phyloP scores from a whole-genome alignment of 1,284 basidiomycete genomes.

The Neonothopanus nambi region DNA sequence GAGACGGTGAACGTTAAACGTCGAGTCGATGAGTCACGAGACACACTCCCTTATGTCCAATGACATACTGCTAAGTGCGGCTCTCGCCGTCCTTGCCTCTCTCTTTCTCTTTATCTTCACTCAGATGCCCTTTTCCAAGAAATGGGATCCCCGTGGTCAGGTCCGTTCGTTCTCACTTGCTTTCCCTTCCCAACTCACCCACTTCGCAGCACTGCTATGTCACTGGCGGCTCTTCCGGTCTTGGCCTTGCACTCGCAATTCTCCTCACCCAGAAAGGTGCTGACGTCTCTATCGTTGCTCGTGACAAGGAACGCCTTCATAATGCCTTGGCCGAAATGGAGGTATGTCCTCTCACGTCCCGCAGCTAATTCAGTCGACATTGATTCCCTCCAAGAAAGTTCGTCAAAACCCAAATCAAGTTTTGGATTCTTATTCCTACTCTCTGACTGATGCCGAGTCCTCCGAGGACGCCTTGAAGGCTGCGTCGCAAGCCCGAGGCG shows the following conservation, averaged over 20 bases:
- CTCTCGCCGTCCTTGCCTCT: background rate
- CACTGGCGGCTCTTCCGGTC: slow-evolving; percentile 80
- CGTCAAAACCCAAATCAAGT: slow-evolving; percentile 56
- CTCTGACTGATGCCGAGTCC: slow-evolving; percentile 51
- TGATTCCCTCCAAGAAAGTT: slow-evolving; percentile 32
- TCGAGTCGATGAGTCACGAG: no score
- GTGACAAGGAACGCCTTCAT: slow-evolving; percentile 62
- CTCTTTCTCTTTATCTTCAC: background rate
- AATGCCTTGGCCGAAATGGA: slow-evolving; percentile 62
- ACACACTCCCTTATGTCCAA: background rate
- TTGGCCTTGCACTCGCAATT: slow-evolving; percentile 74
- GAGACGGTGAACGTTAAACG: no score
- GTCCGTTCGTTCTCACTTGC: slow-evolving; percentile 17
- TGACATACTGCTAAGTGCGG: background rate
- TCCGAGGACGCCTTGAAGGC: slow-evolving; percentile 62
- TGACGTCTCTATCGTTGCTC: slow-evolving; percentile 80
- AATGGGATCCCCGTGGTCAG: slow-evolving; percentile 32
- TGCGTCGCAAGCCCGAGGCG: slow-evolving; percentile 54
- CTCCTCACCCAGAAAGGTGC: slow-evolving; percentile 74
- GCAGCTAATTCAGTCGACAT: background rate
- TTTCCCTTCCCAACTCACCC: slow-evolving; percentile 49
- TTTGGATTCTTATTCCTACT: slow-evolving; percentile 62
- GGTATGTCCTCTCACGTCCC: slow-evolving; percentile 37
- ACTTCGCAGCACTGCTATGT: slow-evolving; percentile 66
- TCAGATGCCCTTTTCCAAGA: slow-evolving; percentile 13